phyloP scores from a whole-genome alignment of 176 grass and related monocot species.

The Carex myosuroides region DNA sequence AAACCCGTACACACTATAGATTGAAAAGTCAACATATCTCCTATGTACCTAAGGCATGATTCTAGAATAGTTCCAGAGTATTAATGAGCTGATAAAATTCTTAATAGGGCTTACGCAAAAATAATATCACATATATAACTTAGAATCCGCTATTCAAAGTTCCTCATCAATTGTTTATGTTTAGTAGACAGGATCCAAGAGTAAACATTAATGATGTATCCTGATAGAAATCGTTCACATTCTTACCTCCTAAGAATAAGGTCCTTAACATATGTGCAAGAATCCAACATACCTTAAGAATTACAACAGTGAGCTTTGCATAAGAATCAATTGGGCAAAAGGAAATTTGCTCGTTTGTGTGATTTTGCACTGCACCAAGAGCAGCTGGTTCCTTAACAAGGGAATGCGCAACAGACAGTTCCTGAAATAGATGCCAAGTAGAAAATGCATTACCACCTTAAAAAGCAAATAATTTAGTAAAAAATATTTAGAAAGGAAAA shows the following conservation, averaged over 20 bases:
- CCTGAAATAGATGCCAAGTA: conserved; percentile 38
- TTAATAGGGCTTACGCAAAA: background rate
- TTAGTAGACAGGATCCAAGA: background rate
- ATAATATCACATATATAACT: background rate
- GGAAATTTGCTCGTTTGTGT: conserved; percentile 43
- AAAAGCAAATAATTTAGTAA: conserved; percentile 10
- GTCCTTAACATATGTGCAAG: background rate
- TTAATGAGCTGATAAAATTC: background rate
- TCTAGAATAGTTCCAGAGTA: background rate
- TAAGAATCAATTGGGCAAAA: conserved; percentile 87
- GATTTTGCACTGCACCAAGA: conserved; percentile 40
- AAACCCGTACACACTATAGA: background rate
- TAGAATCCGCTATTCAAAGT: background rate
- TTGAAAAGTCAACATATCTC: background rate
- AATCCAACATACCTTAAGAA: conserved; percentile 63
- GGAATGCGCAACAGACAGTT: conserved; percentile 57
- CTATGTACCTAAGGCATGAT: background rate
- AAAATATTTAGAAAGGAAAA: background rate
- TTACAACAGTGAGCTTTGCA: conserved; percentile 63
- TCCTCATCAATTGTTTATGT: background rate
- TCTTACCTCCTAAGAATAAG: background rate
- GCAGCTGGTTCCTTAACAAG: conserved; percentile 52
- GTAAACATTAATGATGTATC: background rate
- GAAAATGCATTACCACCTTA: conserved; percentile 15
- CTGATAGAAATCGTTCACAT: background rate